Conservation (phyloP, 345 rosid species). For the Brassica cretica region DNA sequence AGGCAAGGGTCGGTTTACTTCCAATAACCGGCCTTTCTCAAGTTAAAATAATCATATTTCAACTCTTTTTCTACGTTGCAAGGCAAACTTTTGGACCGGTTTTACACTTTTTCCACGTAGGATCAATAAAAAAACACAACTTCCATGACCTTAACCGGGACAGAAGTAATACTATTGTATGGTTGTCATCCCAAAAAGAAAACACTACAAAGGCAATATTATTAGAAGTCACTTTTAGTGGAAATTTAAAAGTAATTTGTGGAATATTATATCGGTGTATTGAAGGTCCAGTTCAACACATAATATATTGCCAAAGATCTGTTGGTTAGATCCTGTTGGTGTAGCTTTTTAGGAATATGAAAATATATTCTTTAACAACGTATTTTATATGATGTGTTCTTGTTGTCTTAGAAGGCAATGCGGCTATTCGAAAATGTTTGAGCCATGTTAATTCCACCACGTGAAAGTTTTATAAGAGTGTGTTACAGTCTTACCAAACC, state of each 20-base stretch:
- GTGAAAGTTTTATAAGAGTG: not conserved
- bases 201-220: slow-evolving; percentile 14
- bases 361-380: not conserved
- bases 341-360: slow-evolving; percentile 6
- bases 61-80: slow-evolving; percentile 15
- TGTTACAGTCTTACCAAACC: not conserved
- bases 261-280: slow-evolving; percentile 6
- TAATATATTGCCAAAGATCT: slow-evolving; percentile 23
- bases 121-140: slow-evolving; percentile 27
- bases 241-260: not conserved
- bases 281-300: slow-evolving; percentile 9
- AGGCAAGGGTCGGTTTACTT: slow-evolving; percentile 42
- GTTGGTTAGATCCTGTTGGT: slow-evolving; percentile 36
- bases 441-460: not conserved
- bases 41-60: not conserved
- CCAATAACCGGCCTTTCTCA: slow-evolving; percentile 38
- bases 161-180: slow-evolving; percentile 25
- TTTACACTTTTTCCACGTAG: slow-evolving; percentile 31
- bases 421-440: slow-evolving; percentile 34
- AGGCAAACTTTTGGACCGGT: slow-evolving; percentile 9
- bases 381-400: slow-evolving; percentile 5
- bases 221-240: slow-evolving; percentile 6
- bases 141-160: slow-evolving; percentile 6
- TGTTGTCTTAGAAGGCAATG: slow-evolving; percentile 24
- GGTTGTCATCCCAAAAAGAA: not conserved